phyloP scores from a whole-genome alignment of 345 rosid species.

The Corchorus olitorius region DNA sequence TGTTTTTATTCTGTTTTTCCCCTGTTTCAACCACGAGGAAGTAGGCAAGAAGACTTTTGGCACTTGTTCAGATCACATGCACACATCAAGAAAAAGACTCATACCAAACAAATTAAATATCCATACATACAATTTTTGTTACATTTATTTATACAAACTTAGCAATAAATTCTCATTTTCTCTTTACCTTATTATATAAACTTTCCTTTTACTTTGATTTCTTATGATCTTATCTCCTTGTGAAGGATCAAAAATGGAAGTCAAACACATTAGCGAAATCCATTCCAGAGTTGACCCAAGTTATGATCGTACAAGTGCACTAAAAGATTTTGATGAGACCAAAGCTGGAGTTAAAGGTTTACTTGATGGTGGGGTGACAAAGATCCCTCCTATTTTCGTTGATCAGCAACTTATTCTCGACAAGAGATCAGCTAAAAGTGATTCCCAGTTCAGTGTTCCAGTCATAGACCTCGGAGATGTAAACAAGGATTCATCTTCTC shows the following conservation, averaged over 20 bases:
- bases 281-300: background rate
- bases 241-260: background rate
- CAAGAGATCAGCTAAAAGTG: background rate
- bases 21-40: too few species aligned
- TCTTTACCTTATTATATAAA: background rate
- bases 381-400: slow-evolving; percentile 33
- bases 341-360: slow-evolving; percentile 42
- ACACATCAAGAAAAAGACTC: too few species aligned
- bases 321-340: slow-evolving; percentile 36
- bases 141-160: too few species aligned
- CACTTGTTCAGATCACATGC: too few species aligned
- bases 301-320: slow-evolving; percentile 23
- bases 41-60: too few species aligned
- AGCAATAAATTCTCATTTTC: too few species aligned
- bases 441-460: slow-evolving; percentile 26
- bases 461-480: slow-evolving; percentile 36
- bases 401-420: background rate
- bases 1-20: too few species aligned
- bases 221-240: background rate
- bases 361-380: slow-evolving; percentile 29
- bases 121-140: too few species aligned
- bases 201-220: too few species aligned
- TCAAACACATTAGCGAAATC: background rate
- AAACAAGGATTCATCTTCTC: background rate
- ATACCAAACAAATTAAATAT: too few species aligned